Conservation (phyloP, 2,329 filamentous ascomycete genomes). For the Colletotrichum karsti region DNA sequence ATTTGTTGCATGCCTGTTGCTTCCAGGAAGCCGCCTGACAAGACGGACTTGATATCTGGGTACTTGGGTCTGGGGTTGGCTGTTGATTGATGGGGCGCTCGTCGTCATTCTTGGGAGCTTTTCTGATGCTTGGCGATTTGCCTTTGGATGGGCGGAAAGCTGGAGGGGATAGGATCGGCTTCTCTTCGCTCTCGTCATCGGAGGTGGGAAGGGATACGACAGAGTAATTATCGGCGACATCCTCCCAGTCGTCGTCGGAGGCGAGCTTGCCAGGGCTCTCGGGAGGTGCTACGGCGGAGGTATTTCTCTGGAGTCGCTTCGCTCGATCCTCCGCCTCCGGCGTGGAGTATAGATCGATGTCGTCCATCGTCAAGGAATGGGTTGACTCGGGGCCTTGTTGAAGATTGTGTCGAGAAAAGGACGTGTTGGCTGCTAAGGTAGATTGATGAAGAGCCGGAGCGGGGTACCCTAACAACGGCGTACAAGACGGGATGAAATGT, state of each 20-base stretch:
- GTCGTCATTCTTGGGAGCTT: too few relatives aligned
- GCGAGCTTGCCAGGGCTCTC: not conserved
- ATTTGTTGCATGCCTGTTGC: too few relatives aligned
- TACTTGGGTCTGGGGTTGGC: too few relatives aligned
- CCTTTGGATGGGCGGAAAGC: not conserved
- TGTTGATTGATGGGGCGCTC: too few relatives aligned
- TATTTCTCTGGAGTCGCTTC: too few relatives aligned
- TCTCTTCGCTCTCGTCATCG: conserved; percentile 23
- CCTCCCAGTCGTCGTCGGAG: conserved; percentile 38
- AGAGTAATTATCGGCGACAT: conserved; percentile 35
- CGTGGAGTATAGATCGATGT: too few relatives aligned
- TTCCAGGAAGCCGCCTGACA: too few relatives aligned
- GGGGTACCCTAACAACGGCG: not conserved
- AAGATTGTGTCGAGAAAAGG: not conserved
- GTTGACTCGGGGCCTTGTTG: too few relatives aligned
- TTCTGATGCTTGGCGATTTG: not conserved
- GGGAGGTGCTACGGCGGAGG: not conserved
- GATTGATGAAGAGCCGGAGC: not conserved
- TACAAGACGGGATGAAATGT: too few relatives aligned
- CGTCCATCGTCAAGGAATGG: too few relatives aligned
- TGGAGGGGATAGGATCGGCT: not conserved
- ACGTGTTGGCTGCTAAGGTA: not conserved
- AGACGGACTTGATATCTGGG: too few relatives aligned
- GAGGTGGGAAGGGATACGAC: conserved; percentile 37
- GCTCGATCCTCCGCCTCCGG: too few relatives aligned